These are phyloP conservation scores for Beta vulgaris DNA, from an alignment of 148 eudicot species.

Conservation along the genomic window DNA sequence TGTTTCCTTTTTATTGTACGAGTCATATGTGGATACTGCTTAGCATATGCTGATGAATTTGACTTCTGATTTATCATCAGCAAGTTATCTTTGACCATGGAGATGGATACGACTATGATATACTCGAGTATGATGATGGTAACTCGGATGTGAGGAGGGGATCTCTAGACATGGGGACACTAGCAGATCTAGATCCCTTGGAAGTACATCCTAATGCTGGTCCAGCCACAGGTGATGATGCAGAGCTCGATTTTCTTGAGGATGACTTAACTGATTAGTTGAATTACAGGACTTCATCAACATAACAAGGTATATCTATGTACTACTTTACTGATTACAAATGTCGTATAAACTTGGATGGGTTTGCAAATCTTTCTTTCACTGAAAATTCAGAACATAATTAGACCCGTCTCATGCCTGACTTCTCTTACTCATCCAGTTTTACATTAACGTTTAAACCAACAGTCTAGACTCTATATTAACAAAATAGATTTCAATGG, in stretches of 20 bases:
- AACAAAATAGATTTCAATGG: neutral
- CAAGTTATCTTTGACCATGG: slow-evolving; percentile 61
- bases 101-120: slow-evolving; percentile 61
- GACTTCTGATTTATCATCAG: slow-evolving; percentile 14
- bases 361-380: neutral
- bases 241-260: slow-evolving; percentile 38
- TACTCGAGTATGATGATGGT: slow-evolving; percentile 63
- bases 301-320: neutral
- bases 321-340: neutral
- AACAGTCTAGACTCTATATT: neutral
- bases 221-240: slow-evolving; percentile 43
- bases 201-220: slow-evolving; percentile 45
- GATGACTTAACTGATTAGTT: slow-evolving; percentile 40
- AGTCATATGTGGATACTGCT: neutral
- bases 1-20: neutral
- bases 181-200: slow-evolving; percentile 62
- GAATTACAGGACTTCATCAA: neutral
- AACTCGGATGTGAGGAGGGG: slow-evolving; percentile 44
- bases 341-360: neutral
- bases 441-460: neutral
- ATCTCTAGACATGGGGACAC: slow-evolving; percentile 49
- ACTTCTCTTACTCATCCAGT: too few relatives aligned
- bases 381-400: neutral
- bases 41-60: slow-evolving; percentile 9
- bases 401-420: neutral